A percentile compares a stretch with the other conserved stretches of the same genome.
Conservation (phyloP, 768 basidiomycete species). For the Lactarius quietus region DNA sequence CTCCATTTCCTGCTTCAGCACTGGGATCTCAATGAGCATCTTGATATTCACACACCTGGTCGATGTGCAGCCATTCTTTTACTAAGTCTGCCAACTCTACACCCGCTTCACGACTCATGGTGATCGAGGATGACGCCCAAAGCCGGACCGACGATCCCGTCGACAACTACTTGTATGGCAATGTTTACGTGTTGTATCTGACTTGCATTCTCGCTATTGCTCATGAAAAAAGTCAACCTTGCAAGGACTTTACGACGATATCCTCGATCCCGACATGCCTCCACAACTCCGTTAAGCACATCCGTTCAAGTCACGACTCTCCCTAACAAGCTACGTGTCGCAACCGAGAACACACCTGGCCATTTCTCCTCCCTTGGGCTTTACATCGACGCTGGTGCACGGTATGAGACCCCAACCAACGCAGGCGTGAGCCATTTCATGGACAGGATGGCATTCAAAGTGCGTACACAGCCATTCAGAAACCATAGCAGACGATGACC, state of each 20-base stretch:
- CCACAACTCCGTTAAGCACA: constrained; percentile 25
- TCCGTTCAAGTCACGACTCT: constrained; percentile 74
- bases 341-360: constrained; percentile 85
- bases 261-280: constrained; percentile 18
- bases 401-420: constrained; percentile 76
- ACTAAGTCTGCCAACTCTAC: constrained; percentile 40
- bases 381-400: constrained; percentile 89
- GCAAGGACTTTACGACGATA: constrained; percentile 16
- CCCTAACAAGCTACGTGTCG: constrained; percentile 88
- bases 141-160: too few species aligned
- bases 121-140: not conserved
- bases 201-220: too few species aligned
- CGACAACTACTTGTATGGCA: too few species aligned
- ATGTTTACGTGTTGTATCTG: too few species aligned
- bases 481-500: constrained; percentile 11
- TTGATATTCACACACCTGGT: constrained; percentile 36
- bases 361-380: constrained; percentile 94
- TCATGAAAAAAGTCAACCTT: constrained; percentile 21
- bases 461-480: constrained; percentile 32
- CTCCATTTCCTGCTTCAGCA: constrained; percentile 31
- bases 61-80: constrained; percentile 49
- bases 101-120: constrained; percentile 6
- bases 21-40: not conserved
- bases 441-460: constrained; percentile 97
- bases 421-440: constrained; percentile 89